Conservation (phyloP, 768 basidiomycete species). For the Tricholoma flavovirens region DNA sequence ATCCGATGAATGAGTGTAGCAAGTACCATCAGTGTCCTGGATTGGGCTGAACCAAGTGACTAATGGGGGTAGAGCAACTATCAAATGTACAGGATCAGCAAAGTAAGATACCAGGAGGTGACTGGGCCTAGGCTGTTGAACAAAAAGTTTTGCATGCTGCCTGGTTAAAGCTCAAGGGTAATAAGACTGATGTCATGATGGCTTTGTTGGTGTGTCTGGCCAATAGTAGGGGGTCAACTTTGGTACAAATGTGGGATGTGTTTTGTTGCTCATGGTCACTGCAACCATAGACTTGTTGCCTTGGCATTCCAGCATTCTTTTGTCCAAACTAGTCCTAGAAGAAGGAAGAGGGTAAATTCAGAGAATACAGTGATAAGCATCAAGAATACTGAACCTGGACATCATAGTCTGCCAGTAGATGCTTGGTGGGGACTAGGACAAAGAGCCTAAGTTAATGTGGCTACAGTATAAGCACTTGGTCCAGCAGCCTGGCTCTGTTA, state of each 20-base stretch:
- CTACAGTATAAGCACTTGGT: too few species aligned
- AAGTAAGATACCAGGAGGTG: not conserved
- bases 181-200: too few species aligned
- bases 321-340: too few species aligned
- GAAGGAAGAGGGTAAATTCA: too few species aligned
- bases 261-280: not conserved
- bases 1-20: not conserved
- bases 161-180: not conserved
- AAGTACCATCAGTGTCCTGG: not conserved
- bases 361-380: too few species aligned
- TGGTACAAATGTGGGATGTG: not conserved
- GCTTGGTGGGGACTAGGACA: too few species aligned
- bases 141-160: not conserved
- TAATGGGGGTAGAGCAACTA: not conserved
- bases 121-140: not conserved
- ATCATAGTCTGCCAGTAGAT: too few species aligned
- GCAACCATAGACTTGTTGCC: not conserved
- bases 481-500: too few species aligned
- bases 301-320: too few species aligned
- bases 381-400: too few species aligned
- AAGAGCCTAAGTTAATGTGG: too few species aligned
- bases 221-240: not conserved
- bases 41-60: not conserved
- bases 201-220: not conserved
- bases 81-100: not conserved